Conservation (phyloP, 345 rosid species). For the Ceriops zippeliana region DNA sequence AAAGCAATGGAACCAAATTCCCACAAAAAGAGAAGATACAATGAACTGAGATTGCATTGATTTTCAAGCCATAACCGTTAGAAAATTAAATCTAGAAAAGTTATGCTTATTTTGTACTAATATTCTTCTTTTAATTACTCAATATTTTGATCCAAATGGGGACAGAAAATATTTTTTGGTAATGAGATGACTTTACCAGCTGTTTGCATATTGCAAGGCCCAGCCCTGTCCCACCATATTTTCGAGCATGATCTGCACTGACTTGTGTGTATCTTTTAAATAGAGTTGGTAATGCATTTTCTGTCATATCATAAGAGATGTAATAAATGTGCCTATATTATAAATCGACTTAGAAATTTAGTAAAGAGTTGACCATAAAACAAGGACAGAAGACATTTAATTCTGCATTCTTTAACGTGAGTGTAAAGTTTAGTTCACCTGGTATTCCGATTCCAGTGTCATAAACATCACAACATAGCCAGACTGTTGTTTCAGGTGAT, state of each 20-base stretch:
- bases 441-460: conserved; percentile 99
- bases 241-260: conserved; percentile 88
- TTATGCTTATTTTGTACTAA: too few species aligned
- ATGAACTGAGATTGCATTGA: too few species aligned
- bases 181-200: conserved; percentile 47
- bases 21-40: neutral
- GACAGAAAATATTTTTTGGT: neutral
- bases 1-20: neutral
- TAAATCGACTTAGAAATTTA: conserved; percentile 4
- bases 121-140: too few species aligned
- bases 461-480: conserved; percentile 85
- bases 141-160: neutral
- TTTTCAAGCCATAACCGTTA: too few species aligned
- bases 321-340: conserved; percentile 1
- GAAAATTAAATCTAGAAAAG: too few species aligned
- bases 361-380: neutral
- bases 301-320: conserved; percentile 39
- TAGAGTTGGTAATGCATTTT: conserved; percentile 76
- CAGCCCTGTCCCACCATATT: conserved; percentile 94
- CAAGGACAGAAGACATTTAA: neutral
- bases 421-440: conserved; percentile 33
- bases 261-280: conserved; percentile 96
- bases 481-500: conserved; percentile 52
- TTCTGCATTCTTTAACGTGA: neutral
- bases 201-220: conserved; percentile 99